These are phyloP conservation scores for Sanchytrium tribonematis DNA, from an alignment of 371 early-diverging fungal genomes.

Conservation along the genomic window DNA sequence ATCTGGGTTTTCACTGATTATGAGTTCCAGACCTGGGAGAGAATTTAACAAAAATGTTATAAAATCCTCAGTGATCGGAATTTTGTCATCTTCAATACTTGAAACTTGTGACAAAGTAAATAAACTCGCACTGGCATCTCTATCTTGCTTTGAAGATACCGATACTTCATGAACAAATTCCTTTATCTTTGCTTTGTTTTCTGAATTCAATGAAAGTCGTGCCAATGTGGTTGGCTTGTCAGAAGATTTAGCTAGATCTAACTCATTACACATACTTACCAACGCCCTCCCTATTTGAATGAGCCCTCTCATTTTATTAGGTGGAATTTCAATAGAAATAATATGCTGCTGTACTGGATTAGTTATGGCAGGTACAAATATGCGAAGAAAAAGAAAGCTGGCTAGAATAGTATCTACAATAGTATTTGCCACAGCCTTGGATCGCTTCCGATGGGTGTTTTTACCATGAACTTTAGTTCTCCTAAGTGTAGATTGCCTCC, in stretches of 20 bases:
- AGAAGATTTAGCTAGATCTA: neutral
- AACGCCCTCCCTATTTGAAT: neutral
- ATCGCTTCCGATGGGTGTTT: neutral
- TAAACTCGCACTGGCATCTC: neutral
- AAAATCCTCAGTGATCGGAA: neutral
- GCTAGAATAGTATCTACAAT: neutral
- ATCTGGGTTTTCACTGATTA: neutral
- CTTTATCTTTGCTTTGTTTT: neutral
- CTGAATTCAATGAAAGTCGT: neutral
- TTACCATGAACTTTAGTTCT: neutral
- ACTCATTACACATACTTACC: neutral
- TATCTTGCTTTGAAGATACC: neutral
- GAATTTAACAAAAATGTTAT: neutral
- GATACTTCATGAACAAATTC: neutral
- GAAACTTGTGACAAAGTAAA: neutral
- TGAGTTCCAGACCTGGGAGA: neutral
- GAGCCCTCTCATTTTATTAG: neutral
- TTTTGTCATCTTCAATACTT: neutral
- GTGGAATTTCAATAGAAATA: neutral
- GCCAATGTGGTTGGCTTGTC: neutral
- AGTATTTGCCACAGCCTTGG: neutral
- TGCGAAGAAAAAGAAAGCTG: neutral
- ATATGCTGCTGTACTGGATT: neutral
- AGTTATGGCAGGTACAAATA: neutral
- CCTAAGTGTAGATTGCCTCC: neutral